phyloP scores from a whole-genome alignment of 2,329 filamentous ascomycete species.

The Neopestalotiopsis sp. region DNA sequence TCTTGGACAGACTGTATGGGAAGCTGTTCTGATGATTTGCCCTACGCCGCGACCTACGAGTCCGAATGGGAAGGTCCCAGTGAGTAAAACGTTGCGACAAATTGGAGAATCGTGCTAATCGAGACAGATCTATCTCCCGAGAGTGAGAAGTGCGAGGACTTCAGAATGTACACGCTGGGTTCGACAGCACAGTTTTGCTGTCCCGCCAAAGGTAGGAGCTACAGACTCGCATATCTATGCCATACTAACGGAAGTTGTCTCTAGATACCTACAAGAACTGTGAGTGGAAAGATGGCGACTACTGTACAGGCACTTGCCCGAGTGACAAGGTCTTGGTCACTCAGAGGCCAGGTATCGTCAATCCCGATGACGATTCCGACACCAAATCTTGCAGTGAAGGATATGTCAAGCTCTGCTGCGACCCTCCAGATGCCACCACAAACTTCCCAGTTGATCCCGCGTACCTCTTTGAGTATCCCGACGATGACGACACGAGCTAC shows the following conservation, averaged over 20 bases:
- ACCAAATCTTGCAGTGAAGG: slow-evolving; percentile 8
- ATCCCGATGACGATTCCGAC: background rate
- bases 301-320: background rate
- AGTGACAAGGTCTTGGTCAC: background rate
- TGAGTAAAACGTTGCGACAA: background rate
- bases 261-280: slow-evolving; percentile 9
- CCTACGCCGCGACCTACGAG: background rate
- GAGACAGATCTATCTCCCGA: background rate
- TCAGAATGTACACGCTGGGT: background rate
- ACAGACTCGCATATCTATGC: background rate
- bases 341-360: background rate
- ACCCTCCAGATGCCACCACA: background rate
- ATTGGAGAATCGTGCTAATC: background rate
- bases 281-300: background rate
- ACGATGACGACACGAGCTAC: background rate
- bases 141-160: background rate
- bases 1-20: slow-evolving; percentile 11
- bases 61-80: background rate
- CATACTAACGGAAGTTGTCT: background rate
- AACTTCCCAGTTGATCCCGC: background rate
- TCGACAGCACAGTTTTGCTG: slow-evolving; percentile 2
- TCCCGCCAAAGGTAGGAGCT: background rate
- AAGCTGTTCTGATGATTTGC: background rate
- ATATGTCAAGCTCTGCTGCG: slow-evolving; percentile 7
- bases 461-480: background rate